Base-by-base conservation (phyloP, 1,284 basidiomycete genomes). In the Boletus sp. region DNA sequence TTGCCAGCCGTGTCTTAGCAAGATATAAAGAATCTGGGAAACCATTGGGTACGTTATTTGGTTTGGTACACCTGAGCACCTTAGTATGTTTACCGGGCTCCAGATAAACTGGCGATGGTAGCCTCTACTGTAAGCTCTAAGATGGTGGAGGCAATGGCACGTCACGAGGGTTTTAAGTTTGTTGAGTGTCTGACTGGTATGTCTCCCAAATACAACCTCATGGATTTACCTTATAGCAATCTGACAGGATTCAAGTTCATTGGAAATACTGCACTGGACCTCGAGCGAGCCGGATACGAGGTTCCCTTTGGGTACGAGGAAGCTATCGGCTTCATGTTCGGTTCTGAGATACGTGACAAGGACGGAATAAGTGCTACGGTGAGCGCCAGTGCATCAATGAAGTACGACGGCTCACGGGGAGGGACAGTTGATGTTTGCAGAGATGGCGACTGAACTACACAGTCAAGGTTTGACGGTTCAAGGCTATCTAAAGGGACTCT, bases 81-180 rank as follows among this genome's bases (percentile, higher is more conserved):
- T 14, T 35, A n/a, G 3, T 12, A 26, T 17, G 37, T 47, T 48
- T 29, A 49, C 25, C 3, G 12, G 1, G 4, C 38, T 46, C 8
- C 44, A 81, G 80, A 76, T 5, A 83, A 81, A 56, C 69, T 91
- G 7, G 88, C 84, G 1, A 89, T 93, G 80, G 82, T 91, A 8
- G 88, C 88, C 1, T 91, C 90, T 0, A 88, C 88, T 4, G 91
- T 92, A 10, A 91, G 88, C 62, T 91, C 88, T 3, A 91, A 90
- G 67, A 88, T 93, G 86, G 69, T 93, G 10, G 82, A 84, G 57
- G 71, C 78, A 2, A 87, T 93, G 69, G 89, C 90, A 0, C 61
- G 68, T 35, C 62, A 64, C 4, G 90, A 92, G 60, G 88, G 88
- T 0, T 92, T 92, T 70, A 80, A 75, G 54, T 92, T 91, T 61